A percentile compares a stretch with the other conserved stretches of the same genome.
These are phyloP conservation scores for Hemerocallis citrina DNA, from an alignment of 106 monocot species.

Conservation along the genomic window DNA sequence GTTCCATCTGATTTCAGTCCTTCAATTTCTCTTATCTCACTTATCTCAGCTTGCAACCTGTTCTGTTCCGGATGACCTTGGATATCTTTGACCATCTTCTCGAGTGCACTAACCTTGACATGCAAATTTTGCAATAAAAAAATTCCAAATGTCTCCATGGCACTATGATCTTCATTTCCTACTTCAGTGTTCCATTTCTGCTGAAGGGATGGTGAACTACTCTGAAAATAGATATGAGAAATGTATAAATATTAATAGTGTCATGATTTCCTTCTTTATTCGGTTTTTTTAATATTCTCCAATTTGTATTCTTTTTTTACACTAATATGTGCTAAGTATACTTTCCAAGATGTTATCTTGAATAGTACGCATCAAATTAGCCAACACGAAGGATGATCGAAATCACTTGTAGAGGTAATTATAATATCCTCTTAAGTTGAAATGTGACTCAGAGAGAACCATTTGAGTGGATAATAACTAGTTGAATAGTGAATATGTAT, in stretches of 20 bases:
- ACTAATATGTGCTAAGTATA: too few species aligned
- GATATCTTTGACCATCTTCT: slow-evolving; percentile 15
- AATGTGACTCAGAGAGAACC: too few species aligned
- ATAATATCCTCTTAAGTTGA: too few species aligned
- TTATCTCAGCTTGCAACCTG: neutral
- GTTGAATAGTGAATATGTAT: too few species aligned
- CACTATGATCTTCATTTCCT: slow-evolving; percentile 1
- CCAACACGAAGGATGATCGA: too few species aligned
- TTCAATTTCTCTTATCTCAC: slow-evolving; percentile 17
- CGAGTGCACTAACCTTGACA: slow-evolving; percentile 34
- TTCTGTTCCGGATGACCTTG: slow-evolving; percentile 8
- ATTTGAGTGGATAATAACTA: too few species aligned
- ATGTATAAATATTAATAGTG: neutral
- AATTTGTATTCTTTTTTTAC: too few species aligned
- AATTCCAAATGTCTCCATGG: slow-evolving; percentile 10
- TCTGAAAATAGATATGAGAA: slow-evolving; percentile 4
- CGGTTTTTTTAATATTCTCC: too few species aligned
- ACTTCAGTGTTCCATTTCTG: slow-evolving; percentile 4
- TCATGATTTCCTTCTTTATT: neutral
- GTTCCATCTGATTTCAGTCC: neutral
- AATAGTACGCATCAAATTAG: too few species aligned
- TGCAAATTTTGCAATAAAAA: slow-evolving; percentile 27
- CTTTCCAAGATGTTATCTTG: too few species aligned
- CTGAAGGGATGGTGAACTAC: slow-evolving; percentile 1
- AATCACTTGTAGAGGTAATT: too few species aligned